Conservation (phyloP, 768 basidiomycete genomes). For the Saitozyma podzolica region DNA sequence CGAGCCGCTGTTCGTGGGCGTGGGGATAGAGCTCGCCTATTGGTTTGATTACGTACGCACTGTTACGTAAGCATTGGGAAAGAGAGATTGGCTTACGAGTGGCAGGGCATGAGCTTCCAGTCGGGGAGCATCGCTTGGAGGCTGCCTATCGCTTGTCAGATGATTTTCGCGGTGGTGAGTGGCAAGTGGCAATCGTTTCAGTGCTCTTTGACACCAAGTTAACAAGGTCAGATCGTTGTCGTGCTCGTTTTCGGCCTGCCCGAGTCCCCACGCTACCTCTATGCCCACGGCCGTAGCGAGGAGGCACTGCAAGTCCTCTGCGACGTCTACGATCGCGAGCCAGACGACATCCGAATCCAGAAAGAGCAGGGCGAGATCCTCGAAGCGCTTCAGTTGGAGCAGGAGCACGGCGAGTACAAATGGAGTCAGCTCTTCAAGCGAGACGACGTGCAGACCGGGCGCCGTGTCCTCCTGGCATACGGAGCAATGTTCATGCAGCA, state of each 20-base stretch:
- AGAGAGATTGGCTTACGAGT: no score
- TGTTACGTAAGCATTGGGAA: no score
- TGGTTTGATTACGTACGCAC: no score
- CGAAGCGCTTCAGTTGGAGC: neutral
- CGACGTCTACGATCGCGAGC: neutral
- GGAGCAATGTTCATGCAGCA: slow-evolving; percentile 1
- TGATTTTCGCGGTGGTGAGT: no score
- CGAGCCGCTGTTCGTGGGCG: no score
- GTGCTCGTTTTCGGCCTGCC: slow-evolving; percentile 1
- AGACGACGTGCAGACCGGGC: slow-evolving; percentile 1
- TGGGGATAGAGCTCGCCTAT: no score
- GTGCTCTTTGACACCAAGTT: neutral
- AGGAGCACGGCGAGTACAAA: slow-evolving; percentile 2
- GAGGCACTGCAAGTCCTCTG: neutral
- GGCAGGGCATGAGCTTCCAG: no score
- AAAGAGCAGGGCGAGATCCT: slow-evolving; percentile 3
- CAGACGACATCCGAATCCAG: neutral
- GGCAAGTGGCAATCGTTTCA: neutral
- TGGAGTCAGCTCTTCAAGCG: slow-evolving; percentile 1
- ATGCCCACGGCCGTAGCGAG: neutral
- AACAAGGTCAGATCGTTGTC: neutral
- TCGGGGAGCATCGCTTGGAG: no score
- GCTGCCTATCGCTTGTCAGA: no score
- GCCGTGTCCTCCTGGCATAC: neutral
- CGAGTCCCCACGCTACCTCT: slow-evolving; percentile 1